Evolutionary conservation across 352 stramenopile genomes (phyloP), one percentile per base, ranked within the genome.

Genomic region (Phytophthora pseudosyringae): DNA sequence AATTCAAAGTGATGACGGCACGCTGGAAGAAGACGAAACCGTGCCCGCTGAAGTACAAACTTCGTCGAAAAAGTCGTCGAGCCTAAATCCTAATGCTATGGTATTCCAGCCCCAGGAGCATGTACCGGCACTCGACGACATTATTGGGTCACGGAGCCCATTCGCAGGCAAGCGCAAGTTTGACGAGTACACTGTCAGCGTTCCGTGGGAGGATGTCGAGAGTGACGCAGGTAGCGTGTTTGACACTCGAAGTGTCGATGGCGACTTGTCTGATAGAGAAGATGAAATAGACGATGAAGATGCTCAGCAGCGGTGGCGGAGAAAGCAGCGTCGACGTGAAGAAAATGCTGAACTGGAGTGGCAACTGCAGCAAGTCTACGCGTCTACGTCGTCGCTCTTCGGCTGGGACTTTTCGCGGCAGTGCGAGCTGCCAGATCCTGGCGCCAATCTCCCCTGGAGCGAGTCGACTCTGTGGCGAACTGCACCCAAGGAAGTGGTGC

Each of bases 341-440:
- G 78, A 92, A 44, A 64, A 84, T 44, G 58, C 73, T 5, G 69
- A 87, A 40, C 69, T 93, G 5, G 70, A 86, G 50, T 87, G 71
- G 81, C 83, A 93, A 18, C 53, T 95, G 28, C 72, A 90, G 61
- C 72, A 90, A 40, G 83, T 93, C 11, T 95, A 95, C 47, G 72
- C 80, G n/a, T 81, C 80, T 1, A 88, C 79, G 18, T 81, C 86
- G 11, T 78, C 69, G 29, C 61, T 90, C n/a, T 84, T 90, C 46
- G 86, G 86, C 25, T 95, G 84, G 84, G 84, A 95, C 56, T 91
- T 93, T 51, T 64, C 65, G 7, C 61, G 64, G 16, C 84, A 93
- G 53, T 75, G 80, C 5, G 80, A 90, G 46, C 59, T 91, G 2
- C 26, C 44, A 28, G 51, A 64, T 9, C 16, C 50, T 1, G n/a